phyloP scores from a whole-genome alignment of 805 yeast genomes.

The Nakazawaea wyomingensis region DNA sequence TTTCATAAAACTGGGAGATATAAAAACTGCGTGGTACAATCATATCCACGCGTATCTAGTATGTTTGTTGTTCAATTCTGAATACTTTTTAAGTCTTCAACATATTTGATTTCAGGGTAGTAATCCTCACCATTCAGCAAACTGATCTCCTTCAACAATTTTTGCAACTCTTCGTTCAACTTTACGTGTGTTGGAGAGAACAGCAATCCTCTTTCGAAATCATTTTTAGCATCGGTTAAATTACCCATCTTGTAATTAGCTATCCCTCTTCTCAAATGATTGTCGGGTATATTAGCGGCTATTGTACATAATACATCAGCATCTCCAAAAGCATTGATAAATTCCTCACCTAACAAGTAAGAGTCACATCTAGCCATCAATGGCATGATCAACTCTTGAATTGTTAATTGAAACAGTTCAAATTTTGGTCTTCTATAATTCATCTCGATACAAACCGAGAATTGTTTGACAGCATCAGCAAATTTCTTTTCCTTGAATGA shows the following conservation, averaged over 20 bases:
- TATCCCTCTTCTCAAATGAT: constrained; percentile 67
- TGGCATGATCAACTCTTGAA: constrained; percentile 63
- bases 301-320: constrained; percentile 60
- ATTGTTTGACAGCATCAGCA: constrained; percentile 58
- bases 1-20: too few relatives aligned
- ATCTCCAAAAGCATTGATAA: constrained; percentile 59
- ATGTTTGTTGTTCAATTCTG: neutral
- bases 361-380: constrained; percentile 72
- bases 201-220: constrained; percentile 70
- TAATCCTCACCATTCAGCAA: constrained; percentile 54
- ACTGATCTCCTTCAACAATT: constrained; percentile 41
- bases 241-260: constrained; percentile 58
- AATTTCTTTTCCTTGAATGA: constrained; percentile 50
- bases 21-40: too few relatives aligned
- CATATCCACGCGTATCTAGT: too few relatives aligned
- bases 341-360: constrained; percentile 47
- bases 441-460: constrained; percentile 62
- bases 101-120: constrained; percentile 4
- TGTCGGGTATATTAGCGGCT: constrained; percentile 59
- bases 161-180: constrained; percentile 41
- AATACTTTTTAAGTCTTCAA: neutral
- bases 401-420: constrained; percentile 67
- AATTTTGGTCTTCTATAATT: constrained; percentile 64
- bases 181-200: constrained; percentile 50
- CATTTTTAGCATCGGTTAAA: constrained; percentile 55